Evolutionary conservation across 177 flowering plant genomes (phyloP).

Genomic region (Tripterygium wilfordii): DNA sequence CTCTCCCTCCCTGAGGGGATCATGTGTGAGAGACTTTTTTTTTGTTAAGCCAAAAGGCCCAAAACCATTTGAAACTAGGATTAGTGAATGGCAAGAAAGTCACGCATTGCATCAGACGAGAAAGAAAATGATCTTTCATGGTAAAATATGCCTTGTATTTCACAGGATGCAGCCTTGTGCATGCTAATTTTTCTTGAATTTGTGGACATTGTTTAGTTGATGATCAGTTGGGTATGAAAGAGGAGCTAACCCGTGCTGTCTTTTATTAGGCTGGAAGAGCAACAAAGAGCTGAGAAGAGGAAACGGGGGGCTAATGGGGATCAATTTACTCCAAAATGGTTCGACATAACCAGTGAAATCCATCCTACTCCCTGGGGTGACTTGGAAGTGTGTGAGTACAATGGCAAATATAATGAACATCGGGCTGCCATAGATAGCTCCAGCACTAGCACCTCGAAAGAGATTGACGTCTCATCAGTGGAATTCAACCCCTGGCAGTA

Average conservation of each 20-base stretch:
- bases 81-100: too few species aligned
- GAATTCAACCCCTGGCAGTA: conserved; percentile 94
- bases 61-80: too few species aligned
- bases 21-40: too few species aligned
- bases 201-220: not conserved
- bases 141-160: not conserved
- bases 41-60: too few species aligned
- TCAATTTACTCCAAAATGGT: conserved; percentile 72
- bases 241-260: not conserved
- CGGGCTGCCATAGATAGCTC: conserved; percentile 56
- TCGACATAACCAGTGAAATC: conserved; percentile 55
- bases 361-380: conserved; percentile 90
- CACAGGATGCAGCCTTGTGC: not conserved
- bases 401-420: conserved; percentile 71
- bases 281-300: conserved; percentile 81
- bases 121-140: not conserved
- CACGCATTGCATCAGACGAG: not conserved
- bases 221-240: not conserved
- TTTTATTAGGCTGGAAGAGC: conserved; percentile 70
- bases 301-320: conserved; percentile 64
- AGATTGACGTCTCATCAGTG: conserved; percentile 28
- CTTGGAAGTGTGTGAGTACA: conserved; percentile 69
- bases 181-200: not conserved
- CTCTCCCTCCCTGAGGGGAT: conserved; percentile 14
- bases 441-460: conserved; percentile 25